These are phyloP conservation scores for Leptodermis oblonga DNA, from an alignment of 257 asterid genomes.

Conservation along the genomic window DNA sequence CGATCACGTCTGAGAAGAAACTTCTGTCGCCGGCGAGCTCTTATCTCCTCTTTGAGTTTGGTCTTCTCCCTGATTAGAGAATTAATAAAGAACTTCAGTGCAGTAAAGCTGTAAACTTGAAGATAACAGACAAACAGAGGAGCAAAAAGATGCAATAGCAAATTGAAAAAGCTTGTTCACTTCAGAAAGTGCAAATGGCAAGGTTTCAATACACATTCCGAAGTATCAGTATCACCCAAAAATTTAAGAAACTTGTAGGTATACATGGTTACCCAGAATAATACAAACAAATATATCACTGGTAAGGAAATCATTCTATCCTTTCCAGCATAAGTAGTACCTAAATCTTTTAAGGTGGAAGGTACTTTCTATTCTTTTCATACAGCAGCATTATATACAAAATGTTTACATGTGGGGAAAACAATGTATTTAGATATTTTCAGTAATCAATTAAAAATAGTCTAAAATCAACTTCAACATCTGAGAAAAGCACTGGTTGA, in stretches of 20 bases:
- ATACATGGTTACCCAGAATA: not conserved
- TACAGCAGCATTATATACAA: not conserved
- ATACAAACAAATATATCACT: not conserved
- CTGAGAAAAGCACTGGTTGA: not conserved
- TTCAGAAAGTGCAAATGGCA: not conserved
- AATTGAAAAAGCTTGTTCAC: not conserved
- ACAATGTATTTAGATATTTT: not conserved
- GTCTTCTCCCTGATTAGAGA: conserved; percentile 64
- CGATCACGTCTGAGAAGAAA: conserved; percentile 70
- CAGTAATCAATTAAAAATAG: not conserved
- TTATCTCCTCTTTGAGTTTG: conserved; percentile 71
- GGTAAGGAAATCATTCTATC: not conserved
- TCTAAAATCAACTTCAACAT: not conserved
- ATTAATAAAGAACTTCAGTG: conserved; percentile 13
- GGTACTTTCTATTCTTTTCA: not conserved
- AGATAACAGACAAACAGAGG: not conserved
- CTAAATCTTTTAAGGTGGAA: not conserved
- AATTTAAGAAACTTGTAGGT: not conserved
- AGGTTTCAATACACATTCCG: not conserved
- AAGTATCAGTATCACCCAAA: not conserved
- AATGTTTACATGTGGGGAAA: not conserved
- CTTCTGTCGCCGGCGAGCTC: conserved; percentile 80
- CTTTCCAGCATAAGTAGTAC: not conserved
- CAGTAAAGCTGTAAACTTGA: conserved; percentile 11
- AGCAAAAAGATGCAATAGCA: not conserved